Evolutionary conservation across 2,329 filamentous ascomycete genomes (phyloP).

Genomic region (Paecilomyces formosus): DNA sequence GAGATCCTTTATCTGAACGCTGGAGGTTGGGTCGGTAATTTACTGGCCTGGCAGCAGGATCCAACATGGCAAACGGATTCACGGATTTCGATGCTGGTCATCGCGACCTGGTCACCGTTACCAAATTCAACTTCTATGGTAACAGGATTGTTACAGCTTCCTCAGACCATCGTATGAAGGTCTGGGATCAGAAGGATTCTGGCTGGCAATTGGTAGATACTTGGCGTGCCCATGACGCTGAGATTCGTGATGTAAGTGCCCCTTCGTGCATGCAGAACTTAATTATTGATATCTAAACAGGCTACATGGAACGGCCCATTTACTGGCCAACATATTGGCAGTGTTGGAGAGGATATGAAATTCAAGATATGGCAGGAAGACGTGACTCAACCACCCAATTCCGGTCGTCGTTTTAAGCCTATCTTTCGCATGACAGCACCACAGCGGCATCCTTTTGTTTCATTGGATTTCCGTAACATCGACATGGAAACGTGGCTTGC

Average conservation of each 20-base stretch:
- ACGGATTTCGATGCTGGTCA: constrained; percentile 40
- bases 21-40: not conserved
- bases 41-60: constrained; percentile 10
- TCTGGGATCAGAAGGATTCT: constrained; percentile 72
- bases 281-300: constrained; percentile 36
- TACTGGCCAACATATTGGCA: constrained; percentile 80
- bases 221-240: constrained; percentile 83
- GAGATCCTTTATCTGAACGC: not conserved
- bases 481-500: constrained; percentile 79
- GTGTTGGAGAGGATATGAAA: constrained; percentile 80
- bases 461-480: constrained; percentile 79
- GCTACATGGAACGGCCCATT: constrained; percentile 91
- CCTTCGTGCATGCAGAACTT: constrained; percentile 11
- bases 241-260: constrained; percentile 70
- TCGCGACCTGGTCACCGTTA: constrained; percentile 66
- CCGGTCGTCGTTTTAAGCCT: constrained; percentile 72
- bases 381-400: constrained; percentile 64
- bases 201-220: constrained; percentile 76
- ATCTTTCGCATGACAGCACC: constrained; percentile 56
- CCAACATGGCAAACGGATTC: constrained; percentile 29
- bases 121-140: constrained; percentile 87
- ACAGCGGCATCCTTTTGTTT: constrained; percentile 64
- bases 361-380: constrained; percentile 94
- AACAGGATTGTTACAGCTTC: constrained; percentile 86
- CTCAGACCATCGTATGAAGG: constrained; percentile 84